Percentiles rank a stretch among this genome's conserved stretches.
Evolutionary conservation across 1,284 basidiomycete species (phyloP).

Genomic region (Athelia psychrophila): DNA sequence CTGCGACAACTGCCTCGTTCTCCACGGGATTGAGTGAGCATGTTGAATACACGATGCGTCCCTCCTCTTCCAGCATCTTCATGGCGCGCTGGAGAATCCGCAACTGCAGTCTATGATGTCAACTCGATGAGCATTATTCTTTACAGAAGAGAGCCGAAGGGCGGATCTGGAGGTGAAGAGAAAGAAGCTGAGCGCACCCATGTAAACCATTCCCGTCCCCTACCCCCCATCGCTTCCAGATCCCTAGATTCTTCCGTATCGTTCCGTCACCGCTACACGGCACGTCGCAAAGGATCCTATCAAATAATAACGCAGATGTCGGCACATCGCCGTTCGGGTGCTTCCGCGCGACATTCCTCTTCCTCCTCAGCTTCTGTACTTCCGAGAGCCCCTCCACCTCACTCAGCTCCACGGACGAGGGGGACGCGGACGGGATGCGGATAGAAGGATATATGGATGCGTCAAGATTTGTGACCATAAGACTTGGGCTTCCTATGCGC

Average conservation of each 20-base stretch:
- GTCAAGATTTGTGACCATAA: constrained; percentile 96
- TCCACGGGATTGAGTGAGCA: constrained; percentile 98
- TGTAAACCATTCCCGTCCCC: constrained; percentile 92
- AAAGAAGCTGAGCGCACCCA: constrained; percentile 50
- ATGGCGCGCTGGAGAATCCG: constrained; percentile 93
- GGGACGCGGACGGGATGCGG: constrained; percentile 39
- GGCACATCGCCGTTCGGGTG: constrained; percentile 20
- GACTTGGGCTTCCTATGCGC: constrained; percentile 86
- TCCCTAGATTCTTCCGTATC: constrained; percentile 90
- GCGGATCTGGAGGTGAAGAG: too few species aligned
- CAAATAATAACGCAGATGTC: constrained; percentile 67
- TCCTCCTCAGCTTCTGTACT: neutral
- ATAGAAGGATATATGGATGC: constrained; percentile 87
- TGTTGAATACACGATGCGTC: constrained; percentile 96
- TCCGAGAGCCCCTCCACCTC: neutral
- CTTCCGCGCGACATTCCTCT: neutral
- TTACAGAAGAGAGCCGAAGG: constrained; percentile 3
- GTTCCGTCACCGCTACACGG: constrained; percentile 99
- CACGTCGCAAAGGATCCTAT: constrained; percentile 95
- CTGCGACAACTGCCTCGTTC: constrained; percentile 95
- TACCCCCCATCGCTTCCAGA: constrained; percentile 93
- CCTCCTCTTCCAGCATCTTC: constrained; percentile 83
- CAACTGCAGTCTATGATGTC: constrained; percentile 78
- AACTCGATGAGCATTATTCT: neutral
- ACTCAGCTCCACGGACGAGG: neutral